Base-by-base conservation (phyloP, 495 filamentous ascomycete species). In the Podospora didyma region DNA sequence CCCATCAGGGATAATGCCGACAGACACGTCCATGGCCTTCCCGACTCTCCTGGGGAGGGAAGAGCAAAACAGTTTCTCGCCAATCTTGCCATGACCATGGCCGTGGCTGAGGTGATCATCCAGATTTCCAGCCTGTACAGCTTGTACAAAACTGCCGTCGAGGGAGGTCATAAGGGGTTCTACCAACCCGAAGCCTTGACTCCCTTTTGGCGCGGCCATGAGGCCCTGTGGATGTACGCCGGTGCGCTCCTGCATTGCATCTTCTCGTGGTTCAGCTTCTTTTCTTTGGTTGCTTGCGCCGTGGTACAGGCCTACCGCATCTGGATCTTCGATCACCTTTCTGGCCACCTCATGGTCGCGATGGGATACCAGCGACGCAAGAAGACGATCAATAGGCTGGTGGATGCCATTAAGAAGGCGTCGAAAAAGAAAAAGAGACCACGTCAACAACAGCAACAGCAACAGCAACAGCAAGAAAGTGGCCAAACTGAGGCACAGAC, bases 211-310 rank as follows among this genome's bases (percentile, higher is more conserved):
- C 42, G 20, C 14, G 52, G 52, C 14, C 21, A 14, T 7, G 26
- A 31, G 11, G 52, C 52, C 14, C 19, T 48, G 42, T n/a, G 14
- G 14, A 54, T 54, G 52, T 54, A 54, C 42, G 52, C 14, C 23
- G 52, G 52, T 3, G 52, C 52, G 14, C n/a, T 54, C 7, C 3
- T 48, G 41, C 52, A 54, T 26, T 34, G 20, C n/a, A 37, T 39
- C 12, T 21, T 54, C 12, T 16, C 44, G 17, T 47, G 9, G 2
- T 26, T 39, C 10, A 48, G 20, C 16, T 16, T 23, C 23, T 7
- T 47, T 17, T 20, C 20, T 0, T 24, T 54, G 42, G 45, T 20
- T 39, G 19, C 19, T 16, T 47, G 23, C 5, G 52, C 44, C 12
- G 22, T 3, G n/a, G 28, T 51, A 10, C 39, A 42, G 39, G 39